phyloP scores from a whole-genome alignment of 169 alveolate species.

The Fabrea salina region DNA sequence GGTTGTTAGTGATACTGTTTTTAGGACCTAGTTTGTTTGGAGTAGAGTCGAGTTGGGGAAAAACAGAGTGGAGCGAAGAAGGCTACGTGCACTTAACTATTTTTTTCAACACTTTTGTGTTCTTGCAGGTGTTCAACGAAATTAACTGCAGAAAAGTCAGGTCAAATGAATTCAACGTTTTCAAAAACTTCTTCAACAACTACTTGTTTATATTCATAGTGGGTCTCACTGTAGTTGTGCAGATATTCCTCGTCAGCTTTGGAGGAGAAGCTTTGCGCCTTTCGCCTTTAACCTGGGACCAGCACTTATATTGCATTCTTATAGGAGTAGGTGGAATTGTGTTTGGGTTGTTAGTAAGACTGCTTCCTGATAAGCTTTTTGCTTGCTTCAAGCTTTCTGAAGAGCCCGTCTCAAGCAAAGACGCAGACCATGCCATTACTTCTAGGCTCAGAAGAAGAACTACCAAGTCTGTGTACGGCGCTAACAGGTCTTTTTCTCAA shows the following conservation, averaged over 20 bases:
- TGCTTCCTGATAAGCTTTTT: background rate
- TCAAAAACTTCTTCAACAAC: constrained; percentile 72
- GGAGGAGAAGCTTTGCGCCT: constrained; percentile 67
- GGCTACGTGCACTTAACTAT: constrained; percentile 61
- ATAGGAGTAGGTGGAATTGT: constrained; percentile 57
- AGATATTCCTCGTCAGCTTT: constrained; percentile 62
- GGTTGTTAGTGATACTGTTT: constrained; percentile 46
- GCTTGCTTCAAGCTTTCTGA: background rate
- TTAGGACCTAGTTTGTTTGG: constrained; percentile 36
- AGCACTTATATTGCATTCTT: constrained; percentile 62
- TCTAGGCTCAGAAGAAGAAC: background rate
- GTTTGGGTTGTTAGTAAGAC: constrained; percentile 33
- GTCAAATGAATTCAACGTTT: constrained; percentile 66
- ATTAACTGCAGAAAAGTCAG: constrained; percentile 75
- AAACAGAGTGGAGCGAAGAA: constrained; percentile 8
- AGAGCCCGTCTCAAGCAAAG: background rate
- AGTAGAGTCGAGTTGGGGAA: constrained; percentile 21
- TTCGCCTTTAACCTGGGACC: constrained; percentile 43
- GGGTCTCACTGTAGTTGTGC: constrained; percentile 51
- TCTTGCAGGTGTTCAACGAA: constrained; percentile 78
- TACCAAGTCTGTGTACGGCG: background rate
- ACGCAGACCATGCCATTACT: background rate
- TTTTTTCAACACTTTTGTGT: constrained; percentile 76
- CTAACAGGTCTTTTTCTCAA: too few relatives aligned
- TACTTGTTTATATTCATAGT: constrained; percentile 60